Conservation (phyloP, 202 grass and related monocot genomes). For the Setaria italica region DNA sequence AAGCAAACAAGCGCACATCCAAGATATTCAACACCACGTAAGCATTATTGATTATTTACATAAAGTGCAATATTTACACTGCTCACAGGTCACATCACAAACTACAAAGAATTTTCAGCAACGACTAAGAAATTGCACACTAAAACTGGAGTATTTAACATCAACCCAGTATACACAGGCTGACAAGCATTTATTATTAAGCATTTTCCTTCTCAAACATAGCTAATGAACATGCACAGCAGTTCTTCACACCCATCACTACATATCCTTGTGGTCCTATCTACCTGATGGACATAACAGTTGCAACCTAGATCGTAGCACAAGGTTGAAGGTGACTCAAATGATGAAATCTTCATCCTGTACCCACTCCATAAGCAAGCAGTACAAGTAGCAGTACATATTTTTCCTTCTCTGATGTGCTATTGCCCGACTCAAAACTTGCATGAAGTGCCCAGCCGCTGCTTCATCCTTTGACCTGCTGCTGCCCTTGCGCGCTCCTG, state of each 20-base stretch:
- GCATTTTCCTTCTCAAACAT: constrained; percentile 38
- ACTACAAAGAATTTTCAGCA: constrained; percentile 55
- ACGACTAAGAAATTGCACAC: constrained; percentile 30
- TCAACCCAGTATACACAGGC: constrained; percentile 47
- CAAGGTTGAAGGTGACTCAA: constrained; percentile 33
- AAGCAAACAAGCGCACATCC: background rate
- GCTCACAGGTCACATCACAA: constrained; percentile 47
- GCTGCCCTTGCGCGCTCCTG: constrained; percentile 28
- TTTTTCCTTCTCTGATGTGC: constrained; percentile 27
- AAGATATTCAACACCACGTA: constrained; percentile 39
- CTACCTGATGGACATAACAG: constrained; percentile 38
- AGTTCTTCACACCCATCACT: constrained; percentile 40
- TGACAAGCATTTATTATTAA: constrained; percentile 58
- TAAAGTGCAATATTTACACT: constrained; percentile 50
- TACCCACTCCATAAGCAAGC: constrained; percentile 41
- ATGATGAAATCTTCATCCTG: constrained; percentile 38
- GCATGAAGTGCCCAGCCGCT: constrained; percentile 83
- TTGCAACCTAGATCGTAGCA: constrained; percentile 33
- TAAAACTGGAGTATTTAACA: constrained; percentile 26
- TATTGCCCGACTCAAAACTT: constrained; percentile 82
- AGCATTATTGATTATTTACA: constrained; percentile 41
- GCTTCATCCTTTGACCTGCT: constrained; percentile 62
- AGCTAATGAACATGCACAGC: constrained; percentile 38
- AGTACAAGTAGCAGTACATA: constrained; percentile 12
- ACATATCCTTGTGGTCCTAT: constrained; percentile 34